phyloP scores from a whole-genome alignment of 768 basidiomycete species.

The Astraeus odoratus region DNA sequence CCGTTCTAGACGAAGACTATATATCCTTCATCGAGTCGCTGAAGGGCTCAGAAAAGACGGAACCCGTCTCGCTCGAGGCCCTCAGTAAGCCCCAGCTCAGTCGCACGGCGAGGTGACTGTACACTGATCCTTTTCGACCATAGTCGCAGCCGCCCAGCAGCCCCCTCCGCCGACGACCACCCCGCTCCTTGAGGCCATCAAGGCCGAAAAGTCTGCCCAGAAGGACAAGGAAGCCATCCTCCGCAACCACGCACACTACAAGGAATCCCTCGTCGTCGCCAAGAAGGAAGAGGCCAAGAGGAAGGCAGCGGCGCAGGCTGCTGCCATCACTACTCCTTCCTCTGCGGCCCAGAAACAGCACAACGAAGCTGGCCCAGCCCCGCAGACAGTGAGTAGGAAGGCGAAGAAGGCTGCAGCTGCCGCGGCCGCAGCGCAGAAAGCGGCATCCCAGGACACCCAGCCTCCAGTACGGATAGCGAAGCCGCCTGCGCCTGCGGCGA shows the following conservation, averaged over 20 bases:
- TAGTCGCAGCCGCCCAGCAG: slow-evolving; percentile 62
- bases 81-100: slow-evolving; percentile 38
- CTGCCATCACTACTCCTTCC: slow-evolving; percentile 4
- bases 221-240: slow-evolving; percentile 69
- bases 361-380: slow-evolving; percentile 16
- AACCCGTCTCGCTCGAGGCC: slow-evolving; percentile 57
- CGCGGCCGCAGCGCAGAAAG: slow-evolving; percentile 18
- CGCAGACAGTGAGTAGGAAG: slow-evolving; percentile 29
- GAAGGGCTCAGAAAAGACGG: slow-evolving; percentile 43
- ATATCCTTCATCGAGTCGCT: slow-evolving; percentile 76
- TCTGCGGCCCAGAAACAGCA: slow-evolving; percentile 32
- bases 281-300: slow-evolving; percentile 37
- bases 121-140: background rate
- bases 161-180: slow-evolving; percentile 70
- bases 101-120: background rate
- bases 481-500: slow-evolving; percentile 3
- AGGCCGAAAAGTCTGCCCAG: slow-evolving; percentile 61
- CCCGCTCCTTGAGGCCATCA: slow-evolving; percentile 88
- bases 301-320: slow-evolving; percentile 16
- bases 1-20: slow-evolving; percentile 65
- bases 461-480: slow-evolving; percentile 4
- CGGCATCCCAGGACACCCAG: slow-evolving; percentile 6
- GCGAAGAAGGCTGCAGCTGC: slow-evolving; percentile 27
- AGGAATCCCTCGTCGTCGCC: slow-evolving; percentile 34
- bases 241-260: slow-evolving; percentile 69